phyloP scores from a whole-genome alignment of 73 alveolate species.

The Halteria grandinella region DNA sequence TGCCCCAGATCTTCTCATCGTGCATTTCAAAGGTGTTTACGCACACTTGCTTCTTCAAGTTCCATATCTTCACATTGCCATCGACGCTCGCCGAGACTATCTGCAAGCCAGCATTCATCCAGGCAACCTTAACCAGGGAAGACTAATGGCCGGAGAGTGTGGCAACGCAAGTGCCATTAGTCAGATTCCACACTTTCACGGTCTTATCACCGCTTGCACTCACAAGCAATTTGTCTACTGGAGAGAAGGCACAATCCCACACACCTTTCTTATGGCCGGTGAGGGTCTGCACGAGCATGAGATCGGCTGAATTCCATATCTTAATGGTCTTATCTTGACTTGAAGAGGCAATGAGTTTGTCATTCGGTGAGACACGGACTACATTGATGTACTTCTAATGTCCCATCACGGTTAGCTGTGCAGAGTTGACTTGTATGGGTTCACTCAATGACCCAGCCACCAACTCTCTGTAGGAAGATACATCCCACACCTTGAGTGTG shows the following conservation, averaged over 20 bases:
- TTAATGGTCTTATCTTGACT: constrained; percentile 94
- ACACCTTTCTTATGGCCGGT: constrained; percentile 97
- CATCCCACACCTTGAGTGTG: constrained; percentile 88
- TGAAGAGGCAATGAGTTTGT: constrained; percentile 90
- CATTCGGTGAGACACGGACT: constrained; percentile 93
- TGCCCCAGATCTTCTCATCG: constrained; percentile 96
- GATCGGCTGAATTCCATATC: constrained; percentile 72
- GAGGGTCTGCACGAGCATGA: constrained; percentile 56
- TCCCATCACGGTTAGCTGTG: constrained; percentile 82
- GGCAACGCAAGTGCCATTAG: constrained; percentile 82
- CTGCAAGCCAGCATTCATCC: constrained; percentile 88
- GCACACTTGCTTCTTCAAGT: constrained; percentile 88
- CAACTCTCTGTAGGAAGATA: constrained; percentile 17
- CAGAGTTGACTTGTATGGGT: constrained; percentile 64
- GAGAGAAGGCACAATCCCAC: constrained; percentile 95
- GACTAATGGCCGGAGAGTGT: constrained; percentile 91
- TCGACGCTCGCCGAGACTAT: constrained; percentile 88
- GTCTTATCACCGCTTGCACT: constrained; percentile 94
- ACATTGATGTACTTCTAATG: constrained; percentile 94
- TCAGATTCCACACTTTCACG: constrained; percentile 91
- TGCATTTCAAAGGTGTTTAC: constrained; percentile 90
- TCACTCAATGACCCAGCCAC: constrained; percentile 4
- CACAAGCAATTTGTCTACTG: constrained; percentile 93
- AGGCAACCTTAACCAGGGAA: constrained; percentile 82
- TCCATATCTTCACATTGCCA: constrained; percentile 95